These are phyloP conservation scores for Ogataea corticis DNA, from an alignment of 805 yeast species.

Conservation along the genomic window DNA sequence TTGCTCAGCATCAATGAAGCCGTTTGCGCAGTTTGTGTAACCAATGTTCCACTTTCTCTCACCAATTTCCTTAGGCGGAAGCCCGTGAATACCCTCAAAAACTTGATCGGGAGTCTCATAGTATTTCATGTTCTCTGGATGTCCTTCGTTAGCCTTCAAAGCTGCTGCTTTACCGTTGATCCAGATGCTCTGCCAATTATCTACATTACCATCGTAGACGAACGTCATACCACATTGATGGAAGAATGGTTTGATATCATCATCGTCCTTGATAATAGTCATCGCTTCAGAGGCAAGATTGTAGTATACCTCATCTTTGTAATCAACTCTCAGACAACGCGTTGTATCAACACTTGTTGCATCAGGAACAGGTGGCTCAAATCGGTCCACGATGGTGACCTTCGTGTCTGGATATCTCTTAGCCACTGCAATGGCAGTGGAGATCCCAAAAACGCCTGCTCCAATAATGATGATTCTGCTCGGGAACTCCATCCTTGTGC, in stretches of 20 bases:
- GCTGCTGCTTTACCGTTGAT: conserved; percentile 19
- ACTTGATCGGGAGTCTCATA: conserved; percentile 14
- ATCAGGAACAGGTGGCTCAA: conserved; percentile 31
- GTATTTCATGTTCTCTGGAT: conserved; percentile 13
- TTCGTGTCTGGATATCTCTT: conserved; percentile 19
- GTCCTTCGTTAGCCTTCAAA: conserved; percentile 13
- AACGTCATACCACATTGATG: conserved; percentile 29
- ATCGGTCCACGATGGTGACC: conserved; percentile 26
- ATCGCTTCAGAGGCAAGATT: conserved; percentile 24
- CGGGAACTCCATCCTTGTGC: conserved; percentile 19
- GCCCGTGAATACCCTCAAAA: conserved; percentile 15
- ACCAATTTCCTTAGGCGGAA: background rate
- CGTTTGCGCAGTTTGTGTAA: conserved; percentile 26
- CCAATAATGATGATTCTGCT: conserved; percentile 40
- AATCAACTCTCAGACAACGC: conserved; percentile 27
- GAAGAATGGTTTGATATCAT: conserved; percentile 23
- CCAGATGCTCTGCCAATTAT: conserved; percentile 27
- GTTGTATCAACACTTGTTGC: conserved; percentile 30
- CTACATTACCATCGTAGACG: conserved; percentile 26
- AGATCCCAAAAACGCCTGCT: conserved; percentile 52
- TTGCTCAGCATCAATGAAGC: conserved; percentile 27
- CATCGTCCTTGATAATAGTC: conserved; percentile 23
- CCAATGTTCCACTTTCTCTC: conserved; percentile 24
- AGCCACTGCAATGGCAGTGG: conserved; percentile 38
- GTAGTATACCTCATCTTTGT: conserved; percentile 22